Conservation (phyloP, 1,284 basidiomycete genomes). For the Rhodotorula glutinis region DNA sequence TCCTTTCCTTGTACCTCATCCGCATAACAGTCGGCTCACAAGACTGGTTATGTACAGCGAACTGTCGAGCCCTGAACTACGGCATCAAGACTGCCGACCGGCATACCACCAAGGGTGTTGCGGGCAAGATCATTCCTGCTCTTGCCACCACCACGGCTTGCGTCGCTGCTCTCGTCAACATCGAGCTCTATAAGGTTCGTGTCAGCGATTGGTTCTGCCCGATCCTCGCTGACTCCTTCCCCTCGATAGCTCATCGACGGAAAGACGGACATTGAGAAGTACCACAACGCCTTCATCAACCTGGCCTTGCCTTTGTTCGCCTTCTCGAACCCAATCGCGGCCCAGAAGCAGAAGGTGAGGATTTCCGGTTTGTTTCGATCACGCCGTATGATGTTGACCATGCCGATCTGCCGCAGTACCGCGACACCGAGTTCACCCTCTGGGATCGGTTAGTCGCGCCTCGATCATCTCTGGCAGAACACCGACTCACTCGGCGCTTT, state of each 20-base stretch:
- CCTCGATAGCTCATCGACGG: conserved; percentile 72
- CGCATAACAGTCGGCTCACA: background rate
- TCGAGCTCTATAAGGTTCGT: conserved; percentile 91
- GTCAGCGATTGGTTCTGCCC: background rate
- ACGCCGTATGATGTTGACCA: too few relatives aligned
- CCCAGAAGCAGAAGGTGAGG: conserved; percentile 70
- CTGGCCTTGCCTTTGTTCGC: conserved; percentile 98
- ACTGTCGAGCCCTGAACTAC: conserved; percentile 95
- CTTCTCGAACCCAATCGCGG: conserved; percentile 95
- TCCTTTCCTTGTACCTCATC: too few relatives aligned
- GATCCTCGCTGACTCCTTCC: background rate
- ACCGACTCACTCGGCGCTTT: too few relatives aligned
- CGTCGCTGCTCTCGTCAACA: conserved; percentile 83
- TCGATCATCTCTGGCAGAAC: too few relatives aligned
- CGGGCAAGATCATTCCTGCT: conserved; percentile 97
- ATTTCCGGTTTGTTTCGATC: conserved; percentile 23
- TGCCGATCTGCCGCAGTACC: conserved; percentile 56
- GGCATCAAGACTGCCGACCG: conserved; percentile 81
- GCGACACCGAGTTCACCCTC: conserved; percentile 86
- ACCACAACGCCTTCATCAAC: conserved; percentile 99
- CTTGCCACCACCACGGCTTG: conserved; percentile 90
- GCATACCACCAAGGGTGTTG: conserved; percentile 97
- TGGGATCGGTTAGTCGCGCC: conserved; percentile 70
- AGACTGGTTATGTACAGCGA: conserved; percentile 52
- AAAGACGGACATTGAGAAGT: conserved; percentile 65